A percentile compares a stretch with the other conserved stretches of the same genome.
These are phyloP conservation scores for Nemania diffusa DNA, from an alignment of 2,329 filamentous ascomycete genomes.

Conservation along the genomic window DNA sequence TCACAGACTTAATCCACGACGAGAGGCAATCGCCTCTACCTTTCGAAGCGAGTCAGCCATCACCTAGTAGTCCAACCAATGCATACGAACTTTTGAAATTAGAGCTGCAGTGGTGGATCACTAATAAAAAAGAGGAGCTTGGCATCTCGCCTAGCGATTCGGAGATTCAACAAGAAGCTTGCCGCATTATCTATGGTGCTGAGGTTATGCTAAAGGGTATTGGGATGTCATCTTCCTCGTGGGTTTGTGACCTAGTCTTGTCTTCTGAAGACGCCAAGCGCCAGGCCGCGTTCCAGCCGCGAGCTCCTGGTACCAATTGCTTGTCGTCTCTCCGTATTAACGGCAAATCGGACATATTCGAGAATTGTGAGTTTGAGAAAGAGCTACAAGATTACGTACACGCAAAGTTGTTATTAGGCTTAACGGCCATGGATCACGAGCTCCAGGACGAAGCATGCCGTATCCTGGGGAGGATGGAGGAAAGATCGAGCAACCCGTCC, in stretches of 20 bases:
- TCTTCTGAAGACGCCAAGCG: slow-evolving; percentile 56
- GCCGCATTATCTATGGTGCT: slow-evolving; percentile 65
- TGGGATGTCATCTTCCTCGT: slow-evolving; percentile 56
- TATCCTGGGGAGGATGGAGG: slow-evolving; percentile 67
- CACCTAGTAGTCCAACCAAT: slow-evolving; percentile 61
- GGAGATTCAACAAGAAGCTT: slow-evolving; percentile 68
- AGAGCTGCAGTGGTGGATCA: slow-evolving; percentile 64
- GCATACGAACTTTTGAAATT: slow-evolving; percentile 71
- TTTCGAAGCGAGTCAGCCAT: slow-evolving; percentile 59
- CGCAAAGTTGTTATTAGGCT: slow-evolving; percentile 62
- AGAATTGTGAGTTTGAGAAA: slow-evolving; percentile 65
- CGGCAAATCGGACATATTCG: slow-evolving; percentile 67
- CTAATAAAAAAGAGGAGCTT: slow-evolving; percentile 56
- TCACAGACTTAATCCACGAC: slow-evolving; percentile 70
- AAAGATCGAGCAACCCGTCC: slow-evolving; percentile 60
- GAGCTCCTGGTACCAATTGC: slow-evolving; percentile 58
- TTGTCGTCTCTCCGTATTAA: slow-evolving; percentile 64
- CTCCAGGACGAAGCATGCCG: slow-evolving; percentile 68
- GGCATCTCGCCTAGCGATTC: slow-evolving; percentile 59
- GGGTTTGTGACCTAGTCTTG: slow-evolving; percentile 70
- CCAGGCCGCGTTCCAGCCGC: slow-evolving; percentile 60
- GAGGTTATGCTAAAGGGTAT: slow-evolving; percentile 59
- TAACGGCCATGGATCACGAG: slow-evolving; percentile 69
- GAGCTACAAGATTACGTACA: slow-evolving; percentile 65
- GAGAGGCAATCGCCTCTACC: slow-evolving; percentile 68